Percentiles rank a stretch among this genome's conserved stretches.
phyloP scores from a whole-genome alignment of 2,329 filamentous ascomycete genomes.

The Dryadomyces sulphureus region DNA sequence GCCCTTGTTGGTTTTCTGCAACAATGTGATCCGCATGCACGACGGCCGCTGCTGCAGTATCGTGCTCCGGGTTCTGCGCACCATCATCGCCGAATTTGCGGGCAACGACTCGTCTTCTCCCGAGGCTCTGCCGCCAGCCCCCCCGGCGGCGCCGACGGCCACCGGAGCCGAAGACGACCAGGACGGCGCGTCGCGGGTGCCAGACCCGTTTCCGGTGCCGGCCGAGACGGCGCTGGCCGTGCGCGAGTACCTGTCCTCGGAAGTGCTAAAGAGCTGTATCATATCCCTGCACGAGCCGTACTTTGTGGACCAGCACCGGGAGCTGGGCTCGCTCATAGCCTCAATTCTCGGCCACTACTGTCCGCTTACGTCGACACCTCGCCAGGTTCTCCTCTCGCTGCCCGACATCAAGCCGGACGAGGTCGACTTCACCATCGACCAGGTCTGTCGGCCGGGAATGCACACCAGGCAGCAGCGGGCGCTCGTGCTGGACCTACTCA shows the following conservation, averaged over 20 bases:
- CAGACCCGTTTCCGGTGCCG: slow-evolving; percentile 27
- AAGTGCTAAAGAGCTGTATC: slow-evolving; percentile 81
- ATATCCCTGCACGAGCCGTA: slow-evolving; percentile 87
- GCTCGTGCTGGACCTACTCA: slow-evolving; percentile 69
- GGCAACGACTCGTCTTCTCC: slow-evolving; percentile 1
- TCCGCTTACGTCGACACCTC: slow-evolving; percentile 52
- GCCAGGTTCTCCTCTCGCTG: slow-evolving; percentile 61
- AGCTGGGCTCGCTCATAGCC: slow-evolving; percentile 77
- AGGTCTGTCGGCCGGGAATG: slow-evolving; percentile 41
- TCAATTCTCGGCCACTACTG: slow-evolving; percentile 69
- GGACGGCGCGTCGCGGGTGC: slow-evolving; percentile 7
- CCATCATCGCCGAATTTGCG: slow-evolving; percentile 65
- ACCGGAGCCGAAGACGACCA: background rate
- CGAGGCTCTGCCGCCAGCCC: background rate
- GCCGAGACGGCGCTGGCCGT: slow-evolving; percentile 48
- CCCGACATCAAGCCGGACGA: slow-evolving; percentile 59
- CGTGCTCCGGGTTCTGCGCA: slow-evolving; percentile 74
- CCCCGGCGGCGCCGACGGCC: slow-evolving; percentile 1
- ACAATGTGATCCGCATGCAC: slow-evolving; percentile 75
- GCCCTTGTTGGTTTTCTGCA: slow-evolving; percentile 81
- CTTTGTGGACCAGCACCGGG: slow-evolving; percentile 91
- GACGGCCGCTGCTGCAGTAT: slow-evolving; percentile 80
- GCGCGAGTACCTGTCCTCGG: slow-evolving; percentile 76
- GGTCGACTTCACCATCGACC: slow-evolving; percentile 48
- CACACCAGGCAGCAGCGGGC: slow-evolving; percentile 66